Percentiles rank a stretch among this genome's conserved stretches.
Conservation (phyloP, 202 grass and related monocot species). For the Zizania palustris region DNA sequence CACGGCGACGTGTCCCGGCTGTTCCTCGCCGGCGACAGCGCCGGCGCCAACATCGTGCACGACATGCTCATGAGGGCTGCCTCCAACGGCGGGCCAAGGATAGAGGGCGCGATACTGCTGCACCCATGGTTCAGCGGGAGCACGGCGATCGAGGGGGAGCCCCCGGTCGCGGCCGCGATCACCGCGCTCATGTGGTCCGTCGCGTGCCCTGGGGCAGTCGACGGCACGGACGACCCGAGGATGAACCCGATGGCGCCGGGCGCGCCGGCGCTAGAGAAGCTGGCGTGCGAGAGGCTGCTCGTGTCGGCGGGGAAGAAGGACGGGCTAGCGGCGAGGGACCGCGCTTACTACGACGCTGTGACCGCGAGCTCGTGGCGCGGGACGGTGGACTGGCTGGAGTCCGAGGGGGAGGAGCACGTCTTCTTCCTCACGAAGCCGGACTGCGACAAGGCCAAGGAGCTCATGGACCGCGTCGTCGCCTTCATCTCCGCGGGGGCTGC, state of each 20-base stretch:
- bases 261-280: constrained; percentile 42
- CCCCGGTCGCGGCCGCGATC: neutral
- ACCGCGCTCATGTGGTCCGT: constrained; percentile 34
- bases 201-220: constrained; percentile 43
- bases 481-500: constrained; percentile 39
- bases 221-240: constrained; percentile 51
- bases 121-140: constrained; percentile 61
- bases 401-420: constrained; percentile 53
- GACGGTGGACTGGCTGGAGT: constrained; percentile 42
- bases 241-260: constrained; percentile 56
- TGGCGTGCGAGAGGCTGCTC: constrained; percentile 55
- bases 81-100: constrained; percentile 5
- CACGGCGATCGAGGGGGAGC: constrained; percentile 17
- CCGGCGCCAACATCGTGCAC: constrained; percentile 62
- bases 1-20: constrained; percentile 46
- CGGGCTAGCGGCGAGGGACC: constrained; percentile 41
- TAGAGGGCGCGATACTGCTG: constrained; percentile 56
- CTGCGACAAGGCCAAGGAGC: constrained; percentile 55
- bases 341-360: constrained; percentile 50
- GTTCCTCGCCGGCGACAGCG: constrained; percentile 67
- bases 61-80: constrained; percentile 42
- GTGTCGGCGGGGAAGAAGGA: constrained; percentile 51
- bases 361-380: constrained; percentile 44
- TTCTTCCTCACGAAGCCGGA: constrained; percentile 51
- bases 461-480: constrained; percentile 53